Conservation (phyloP, 768 basidiomycete genomes). For the Zangia roseola region DNA sequence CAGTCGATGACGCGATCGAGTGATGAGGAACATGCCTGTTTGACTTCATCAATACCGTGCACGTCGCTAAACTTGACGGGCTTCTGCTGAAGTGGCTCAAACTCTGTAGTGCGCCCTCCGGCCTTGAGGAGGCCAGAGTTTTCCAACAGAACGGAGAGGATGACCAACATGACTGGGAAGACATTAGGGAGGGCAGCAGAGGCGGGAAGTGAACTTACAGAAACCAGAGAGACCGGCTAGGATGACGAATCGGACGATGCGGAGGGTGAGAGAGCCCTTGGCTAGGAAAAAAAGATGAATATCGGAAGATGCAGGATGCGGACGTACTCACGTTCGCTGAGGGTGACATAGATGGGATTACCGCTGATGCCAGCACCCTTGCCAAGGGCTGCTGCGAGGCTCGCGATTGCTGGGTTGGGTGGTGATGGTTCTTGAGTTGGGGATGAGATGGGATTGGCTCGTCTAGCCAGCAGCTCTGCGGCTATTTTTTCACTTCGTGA, state of each 20-base stretch:
- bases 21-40: slow-evolving; percentile 58
- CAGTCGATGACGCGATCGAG: not conserved
- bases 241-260: slow-evolving; percentile 61
- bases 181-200: slow-evolving; percentile 4
- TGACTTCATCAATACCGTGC: slow-evolving; percentile 96
- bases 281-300: slow-evolving; percentile 40
- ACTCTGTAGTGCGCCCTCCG: slow-evolving; percentile 76
- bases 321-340: slow-evolving; percentile 69
- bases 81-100: slow-evolving; percentile 78
- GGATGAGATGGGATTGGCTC: slow-evolving; percentile 9
- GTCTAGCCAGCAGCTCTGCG: slow-evolving; percentile 37
- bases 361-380: slow-evolving; percentile 42
- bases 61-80: slow-evolving; percentile 92
- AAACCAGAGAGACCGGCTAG: slow-evolving; percentile 57
- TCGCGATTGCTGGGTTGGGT: slow-evolving; percentile 39
- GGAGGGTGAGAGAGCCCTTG: slow-evolving; percentile 64
- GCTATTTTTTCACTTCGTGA: slow-evolving; percentile 45
- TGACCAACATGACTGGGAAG: slow-evolving; percentile 69
- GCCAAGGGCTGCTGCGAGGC: slow-evolving; percentile 41
- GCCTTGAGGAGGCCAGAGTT: slow-evolving; percentile 92
- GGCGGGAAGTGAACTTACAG: slow-evolving; percentile 45
- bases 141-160: slow-evolving; percentile 87
- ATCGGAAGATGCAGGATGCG: not conserved
- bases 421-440: slow-evolving; percentile 10
- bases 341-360: slow-evolving; percentile 76